Conservation (phyloP, 1,284 basidiomycete species). For the Rhodofomes roseus region DNA sequence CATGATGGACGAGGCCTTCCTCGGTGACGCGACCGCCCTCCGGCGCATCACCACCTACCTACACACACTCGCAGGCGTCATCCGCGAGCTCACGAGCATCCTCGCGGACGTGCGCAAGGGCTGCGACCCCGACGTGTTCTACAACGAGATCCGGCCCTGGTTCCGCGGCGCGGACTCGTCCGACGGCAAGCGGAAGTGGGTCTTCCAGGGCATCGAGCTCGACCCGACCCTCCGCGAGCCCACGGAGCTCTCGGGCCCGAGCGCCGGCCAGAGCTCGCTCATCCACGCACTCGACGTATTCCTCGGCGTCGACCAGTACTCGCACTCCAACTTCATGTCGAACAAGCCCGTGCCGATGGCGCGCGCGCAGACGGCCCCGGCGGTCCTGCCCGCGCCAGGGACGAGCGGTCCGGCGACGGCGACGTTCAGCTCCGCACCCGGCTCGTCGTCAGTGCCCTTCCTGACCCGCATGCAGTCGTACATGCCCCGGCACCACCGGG, state of each 20-base stretch:
- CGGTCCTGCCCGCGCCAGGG: neutral
- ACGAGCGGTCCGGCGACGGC: constrained; percentile 11
- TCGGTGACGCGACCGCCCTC: constrained; percentile 77
- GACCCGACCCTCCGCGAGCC: constrained; percentile 47
- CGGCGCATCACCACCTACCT: constrained; percentile 77
- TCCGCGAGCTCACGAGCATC: constrained; percentile 60
- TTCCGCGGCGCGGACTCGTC: constrained; percentile 84
- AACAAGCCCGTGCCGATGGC: constrained; percentile 26
- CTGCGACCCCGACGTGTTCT: constrained; percentile 82
- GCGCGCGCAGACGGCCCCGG: constrained; percentile 5
- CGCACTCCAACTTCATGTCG: constrained; percentile 31
- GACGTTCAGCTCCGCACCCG: constrained; percentile 15
- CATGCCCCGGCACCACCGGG: constrained; percentile 90
- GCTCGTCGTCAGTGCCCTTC: constrained; percentile 42
- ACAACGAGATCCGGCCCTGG: constrained; percentile 88
- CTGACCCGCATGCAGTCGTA: constrained; percentile 82
- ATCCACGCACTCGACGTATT: constrained; percentile 91
- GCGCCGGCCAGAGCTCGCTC: constrained; percentile 87
- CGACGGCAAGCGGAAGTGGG: constrained; percentile 66
- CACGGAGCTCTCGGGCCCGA: constrained; percentile 78
- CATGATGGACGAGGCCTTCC: constrained; percentile 90
- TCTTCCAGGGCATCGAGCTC: constrained; percentile 73
- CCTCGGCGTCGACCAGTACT: constrained; percentile 75
- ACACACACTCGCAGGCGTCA: constrained; percentile 57
- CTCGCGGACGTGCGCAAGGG: constrained; percentile 67